Evolutionary conservation across 2,329 filamentous ascomycete genomes (phyloP).

Genomic region (Xylariaceae sp.): DNA sequence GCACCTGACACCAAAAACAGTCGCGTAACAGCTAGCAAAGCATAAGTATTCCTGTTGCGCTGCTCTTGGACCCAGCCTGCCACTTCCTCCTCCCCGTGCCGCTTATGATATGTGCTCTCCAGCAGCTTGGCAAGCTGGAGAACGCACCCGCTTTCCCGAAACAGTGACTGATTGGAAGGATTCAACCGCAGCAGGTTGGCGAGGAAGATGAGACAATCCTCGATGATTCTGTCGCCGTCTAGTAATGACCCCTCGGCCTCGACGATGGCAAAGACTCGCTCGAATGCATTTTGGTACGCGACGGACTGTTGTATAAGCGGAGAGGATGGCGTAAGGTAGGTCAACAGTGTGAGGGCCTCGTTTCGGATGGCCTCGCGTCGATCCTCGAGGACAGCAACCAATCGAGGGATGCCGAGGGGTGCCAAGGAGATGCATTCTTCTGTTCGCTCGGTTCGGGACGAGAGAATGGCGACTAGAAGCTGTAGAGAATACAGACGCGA

Average conservation of each 20-base stretch:
- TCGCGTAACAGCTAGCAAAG: constrained; percentile 78
- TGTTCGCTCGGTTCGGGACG: constrained; percentile 81
- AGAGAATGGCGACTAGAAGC: constrained; percentile 79
- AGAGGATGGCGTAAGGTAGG: constrained; percentile 81
- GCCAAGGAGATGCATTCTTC: constrained; percentile 92
- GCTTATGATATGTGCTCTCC: constrained; percentile 51
- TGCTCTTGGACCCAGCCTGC: constrained; percentile 74
- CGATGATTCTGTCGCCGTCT: constrained; percentile 80
- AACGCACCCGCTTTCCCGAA: constrained; percentile 84
- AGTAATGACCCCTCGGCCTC: constrained; percentile 74
- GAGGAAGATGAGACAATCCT: constrained; percentile 87
- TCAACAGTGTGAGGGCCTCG: constrained; percentile 81
- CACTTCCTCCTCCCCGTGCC: constrained; percentile 54
- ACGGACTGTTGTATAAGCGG: constrained; percentile 91
- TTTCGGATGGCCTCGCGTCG: constrained; percentile 81
- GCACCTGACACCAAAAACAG: constrained; percentile 83
- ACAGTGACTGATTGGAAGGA: constrained; percentile 86
- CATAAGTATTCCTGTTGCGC: constrained; percentile 87
- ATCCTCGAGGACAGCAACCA: constrained; percentile 83
- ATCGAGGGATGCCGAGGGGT: constrained; percentile 78
- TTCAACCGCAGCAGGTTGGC: constrained; percentile 87
- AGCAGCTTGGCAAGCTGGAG: constrained; percentile 68
- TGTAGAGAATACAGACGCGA: constrained; percentile 87
- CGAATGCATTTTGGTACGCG: constrained; percentile 91
- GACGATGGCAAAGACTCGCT: constrained; percentile 78